These are phyloP conservation scores for Cryptococcus sp. DNA, from an alignment of 1,284 basidiomycete genomes.

Conservation along the genomic window DNA sequence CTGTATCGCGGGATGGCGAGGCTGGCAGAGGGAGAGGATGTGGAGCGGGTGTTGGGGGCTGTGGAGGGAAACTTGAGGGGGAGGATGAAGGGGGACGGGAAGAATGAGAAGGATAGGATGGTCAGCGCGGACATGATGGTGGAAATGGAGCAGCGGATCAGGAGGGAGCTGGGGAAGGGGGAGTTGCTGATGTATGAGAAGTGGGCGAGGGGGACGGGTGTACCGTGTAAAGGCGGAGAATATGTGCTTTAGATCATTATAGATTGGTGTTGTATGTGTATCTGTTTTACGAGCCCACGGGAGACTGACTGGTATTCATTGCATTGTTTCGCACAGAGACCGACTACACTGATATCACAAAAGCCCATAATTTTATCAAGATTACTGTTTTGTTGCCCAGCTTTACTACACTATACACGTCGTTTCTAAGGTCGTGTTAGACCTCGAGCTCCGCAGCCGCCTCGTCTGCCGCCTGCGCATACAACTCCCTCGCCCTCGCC, in stretches of 20 bases:
- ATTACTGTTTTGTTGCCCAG: not conserved
- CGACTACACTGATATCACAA: not conserved
- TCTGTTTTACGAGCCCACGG: not conserved
- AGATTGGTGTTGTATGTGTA: not conserved
- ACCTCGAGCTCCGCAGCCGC: not conserved
- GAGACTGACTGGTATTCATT: too few species aligned
- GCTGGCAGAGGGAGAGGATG: slow-evolving; percentile 38
- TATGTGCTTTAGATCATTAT: not conserved
- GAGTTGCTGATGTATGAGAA: not conserved
- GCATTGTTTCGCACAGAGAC: not conserved
- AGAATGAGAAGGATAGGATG: not conserved
- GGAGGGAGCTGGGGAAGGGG: not conserved
- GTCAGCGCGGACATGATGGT: slow-evolving; percentile 1
- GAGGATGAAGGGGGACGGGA: not conserved
- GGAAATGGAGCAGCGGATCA: not conserved
- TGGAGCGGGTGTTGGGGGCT: slow-evolving; percentile 22
- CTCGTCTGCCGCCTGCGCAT: not conserved
- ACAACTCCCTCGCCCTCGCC: not conserved
- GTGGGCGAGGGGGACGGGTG: not conserved
- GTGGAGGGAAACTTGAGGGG: not conserved
- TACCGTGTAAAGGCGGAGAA: not conserved
- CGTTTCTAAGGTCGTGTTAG: not conserved
- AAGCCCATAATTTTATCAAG: not conserved
- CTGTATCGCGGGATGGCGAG: slow-evolving; percentile 46
- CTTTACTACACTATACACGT: not conserved